Evolutionary conservation across 2,329 filamentous ascomycete species (phyloP), one percentile per base, ranked within the genome.

Genomic region (Fusarium beomiforme): DNA sequence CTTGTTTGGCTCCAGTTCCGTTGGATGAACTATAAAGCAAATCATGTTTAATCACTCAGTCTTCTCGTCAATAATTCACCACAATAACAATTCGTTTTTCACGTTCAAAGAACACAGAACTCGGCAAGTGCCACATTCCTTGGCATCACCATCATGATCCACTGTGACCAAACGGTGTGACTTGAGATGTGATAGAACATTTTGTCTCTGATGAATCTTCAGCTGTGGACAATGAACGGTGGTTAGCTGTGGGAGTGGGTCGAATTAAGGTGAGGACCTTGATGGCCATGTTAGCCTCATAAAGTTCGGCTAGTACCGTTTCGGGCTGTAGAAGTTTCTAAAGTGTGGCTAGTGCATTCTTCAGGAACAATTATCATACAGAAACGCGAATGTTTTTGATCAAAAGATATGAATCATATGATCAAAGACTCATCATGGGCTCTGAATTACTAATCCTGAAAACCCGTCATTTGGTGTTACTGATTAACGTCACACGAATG

Each of bases 261-360:
- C 75, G 61, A 49, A 61, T 69, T 74, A 74, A 76, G 72, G 75
- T 76, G 75, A 76, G 75, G 56, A 76, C 75, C 75, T 73, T 76
- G 75, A 76, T 76, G 75, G 75, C 67, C 69, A 62, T 60, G 24
- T 62, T 71, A 62, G 71, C 60, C 47, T 49, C 49, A 55, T 57
- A 21, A 34, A 58, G 21, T 21, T 31, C 49, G 31, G 58, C 34
- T 57, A 67, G 53, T 55, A 37, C 42, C 36, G 49, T 42, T 65
- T 62, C 49, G 50, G 58, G 47, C 31, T 39, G 9, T 47, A 39
- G 56, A 63, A 63, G 43, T 37, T 19, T 53, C 56, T 39, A 6
- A 29, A 19, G 6, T 73, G 71, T 73, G 71, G 71, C 71, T 69
- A 9, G n/a, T 42, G 49, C 19, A 19, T 31, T 23, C 42, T 21